Evolutionary conservation across 495 filamentous ascomycete species (phyloP), one percentile per base, ranked within the genome.

Genomic region (Penicillium goetzii): DNA sequence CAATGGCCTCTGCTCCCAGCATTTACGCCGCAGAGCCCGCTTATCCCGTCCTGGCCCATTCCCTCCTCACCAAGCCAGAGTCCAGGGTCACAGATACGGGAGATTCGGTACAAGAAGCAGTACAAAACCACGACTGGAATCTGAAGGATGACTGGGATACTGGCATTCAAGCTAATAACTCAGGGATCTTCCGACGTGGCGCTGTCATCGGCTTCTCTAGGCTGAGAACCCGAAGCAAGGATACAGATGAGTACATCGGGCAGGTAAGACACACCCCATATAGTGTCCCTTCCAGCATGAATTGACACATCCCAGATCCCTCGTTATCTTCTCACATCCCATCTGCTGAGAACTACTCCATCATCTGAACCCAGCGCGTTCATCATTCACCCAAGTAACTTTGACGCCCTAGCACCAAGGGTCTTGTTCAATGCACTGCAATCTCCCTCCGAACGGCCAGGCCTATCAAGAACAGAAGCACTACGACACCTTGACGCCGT

Each of bases 351-450:
- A 3, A 50, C 15, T 9, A 1, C 40, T 1, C 47, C 66, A 53
- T 61, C 49, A 58, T 53, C 61, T 38, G 49, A 65, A 36, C 61
- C 72, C 56, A 72, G 58, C 41, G 66, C 71, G 21, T 81, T 75
- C 66, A 80, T 82, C 34, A 77, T 82, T 52, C 90, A 96, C 75
- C 92, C 91, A 1, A 86, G 87, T 33, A 94, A 91, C 71, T 91
- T 90, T n/a, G 86, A 91, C 45, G 92, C 89, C 3, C 92, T 96
- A 43, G 86, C 89, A 32, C 81, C 93, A 14, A 90, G 92, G 71
- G 86, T 81, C 14, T 76, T 96, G 55, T 82, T 92, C 41, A 60
- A 68, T 7, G 71, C 67, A 4, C 62, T 81, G 19, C 67, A 75
- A 51, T 60, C 51, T 25, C 8, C 40, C 25, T 41, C 59, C 12